These are phyloP conservation scores for Hericium rajendrae DNA, from an alignment of 768 basidiomycete species.

Conservation along the genomic window DNA sequence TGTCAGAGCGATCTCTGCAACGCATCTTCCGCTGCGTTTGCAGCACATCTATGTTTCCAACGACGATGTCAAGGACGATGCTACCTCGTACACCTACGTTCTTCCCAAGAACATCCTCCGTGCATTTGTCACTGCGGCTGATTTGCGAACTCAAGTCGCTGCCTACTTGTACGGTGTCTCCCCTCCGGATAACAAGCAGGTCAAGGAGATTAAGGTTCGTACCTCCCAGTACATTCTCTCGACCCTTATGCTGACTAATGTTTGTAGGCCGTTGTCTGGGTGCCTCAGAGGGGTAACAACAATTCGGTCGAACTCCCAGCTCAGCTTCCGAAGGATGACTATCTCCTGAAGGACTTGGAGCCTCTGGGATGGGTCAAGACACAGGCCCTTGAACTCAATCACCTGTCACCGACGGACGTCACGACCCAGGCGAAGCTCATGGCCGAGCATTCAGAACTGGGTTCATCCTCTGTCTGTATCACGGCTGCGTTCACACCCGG, in stretches of 20 bases:
- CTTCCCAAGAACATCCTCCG: slow-evolving; percentile 95
- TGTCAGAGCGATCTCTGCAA: slow-evolving; percentile 94
- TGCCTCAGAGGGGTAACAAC: slow-evolving; percentile 96
- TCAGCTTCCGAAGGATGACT: slow-evolving; percentile 89
- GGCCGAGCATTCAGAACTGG: slow-evolving; percentile 94
- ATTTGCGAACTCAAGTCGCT: slow-evolving; percentile 93
- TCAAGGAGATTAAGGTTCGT: slow-evolving; percentile 88
- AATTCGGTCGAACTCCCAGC: slow-evolving; percentile 86
- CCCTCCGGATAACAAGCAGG: slow-evolving; percentile 93
- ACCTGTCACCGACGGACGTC: slow-evolving; percentile 88
- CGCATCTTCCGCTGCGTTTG: slow-evolving; percentile 88
- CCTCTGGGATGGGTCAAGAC: slow-evolving; percentile 97
- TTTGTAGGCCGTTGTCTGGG: slow-evolving; percentile 75
- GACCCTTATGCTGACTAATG: slow-evolving; percentile 1
- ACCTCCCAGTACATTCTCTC: neutral
- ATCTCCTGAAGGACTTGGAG: slow-evolving; percentile 90
- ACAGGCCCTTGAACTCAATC: slow-evolving; percentile 84
- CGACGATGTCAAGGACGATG: slow-evolving; percentile 98
- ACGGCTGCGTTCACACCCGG: slow-evolving; percentile 97
- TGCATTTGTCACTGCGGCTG: slow-evolving; percentile 86
- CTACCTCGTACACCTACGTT: slow-evolving; percentile 88
- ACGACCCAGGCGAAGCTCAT: slow-evolving; percentile 94
- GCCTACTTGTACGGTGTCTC: slow-evolving; percentile 90
- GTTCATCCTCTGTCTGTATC: slow-evolving; percentile 87
- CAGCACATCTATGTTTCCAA: slow-evolving; percentile 99